Evolutionary conservation across 2,329 filamentous ascomycete species (phyloP), one percentile per base, ranked within the genome.

Genomic region (Epichloe sp.): DNA sequence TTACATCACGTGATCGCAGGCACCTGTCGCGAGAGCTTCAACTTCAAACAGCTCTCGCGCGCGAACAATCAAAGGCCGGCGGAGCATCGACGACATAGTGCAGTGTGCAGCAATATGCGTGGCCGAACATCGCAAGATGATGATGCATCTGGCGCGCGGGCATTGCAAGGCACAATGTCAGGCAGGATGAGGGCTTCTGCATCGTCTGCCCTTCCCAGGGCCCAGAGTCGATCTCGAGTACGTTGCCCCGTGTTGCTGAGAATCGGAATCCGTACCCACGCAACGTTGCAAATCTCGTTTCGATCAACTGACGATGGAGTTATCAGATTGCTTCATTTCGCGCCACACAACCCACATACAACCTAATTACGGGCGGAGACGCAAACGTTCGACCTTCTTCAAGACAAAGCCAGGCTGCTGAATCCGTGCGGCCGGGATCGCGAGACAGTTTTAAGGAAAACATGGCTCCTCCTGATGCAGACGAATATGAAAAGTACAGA

Each of bases 381-480:
- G 64, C 70, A 4, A 59, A 63, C 10, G 45, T 56, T 5, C 61
- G 71, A 42, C 66, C 71, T 0, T 54, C 63, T 0, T 74, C 73
- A 4, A 66, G 70, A 37, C 71, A 71, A 43, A 71, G 68, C 56
- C 62, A 62, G 26, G 58, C 53, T 15, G 66, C 66, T 34, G 69
- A 70, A 46, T 73, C 71, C 11, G 62, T 67, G 55, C 71, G 68
- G 21, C 69, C 70, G 44, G 67, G 69, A n/a, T 80, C 78, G 44
- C 72, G 70, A 55, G 77, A 80, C 52, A 80, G 77, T 61, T 77
- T 68, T 54, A 81, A 78, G 60, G 79, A 78, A 60, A 82, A 81
- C 60, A 70, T 77, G 57, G 74, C 77, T 35, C 78, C 79, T 0
- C 70, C 75, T 1, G 78, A 80, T 53, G 73, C 73, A n/a, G 75